A percentile compares a stretch with the other conserved stretches of the same genome.
These are phyloP conservation scores for Phanerochaete carnosa DNA, from an alignment of 768 basidiomycete genomes.

Conservation along the genomic window DNA sequence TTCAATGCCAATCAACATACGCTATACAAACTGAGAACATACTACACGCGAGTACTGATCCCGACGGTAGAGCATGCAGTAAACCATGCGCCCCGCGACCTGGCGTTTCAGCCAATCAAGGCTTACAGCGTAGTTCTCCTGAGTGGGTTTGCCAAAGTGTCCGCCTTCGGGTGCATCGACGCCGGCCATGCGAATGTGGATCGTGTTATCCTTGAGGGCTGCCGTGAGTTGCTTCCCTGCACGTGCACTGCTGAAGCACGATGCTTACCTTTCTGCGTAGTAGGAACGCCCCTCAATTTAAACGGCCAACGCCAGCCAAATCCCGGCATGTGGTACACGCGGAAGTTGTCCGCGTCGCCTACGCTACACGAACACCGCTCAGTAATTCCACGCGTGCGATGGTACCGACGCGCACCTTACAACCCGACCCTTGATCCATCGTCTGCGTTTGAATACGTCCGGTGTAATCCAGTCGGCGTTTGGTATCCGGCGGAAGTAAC, in stretches of 20 bases:
- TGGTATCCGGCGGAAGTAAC: slow-evolving; percentile 51
- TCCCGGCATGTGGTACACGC: slow-evolving; percentile 81
- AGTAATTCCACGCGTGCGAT: neutral
- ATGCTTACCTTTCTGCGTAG: slow-evolving; percentile 48
- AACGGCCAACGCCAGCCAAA: slow-evolving; percentile 74
- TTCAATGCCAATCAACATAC: neutral
- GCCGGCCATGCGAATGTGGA: slow-evolving; percentile 86
- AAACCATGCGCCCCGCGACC: slow-evolving; percentile 57
- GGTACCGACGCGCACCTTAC: slow-evolving; percentile 57
- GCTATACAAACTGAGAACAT: slow-evolving; percentile 25
- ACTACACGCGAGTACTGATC: slow-evolving; percentile 89
- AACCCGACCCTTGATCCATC: slow-evolving; percentile 78
- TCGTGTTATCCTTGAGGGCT: slow-evolving; percentile 79
- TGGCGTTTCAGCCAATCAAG: slow-evolving; percentile 63
- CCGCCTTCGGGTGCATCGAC: slow-evolving; percentile 93
- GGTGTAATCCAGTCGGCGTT: slow-evolving; percentile 73
- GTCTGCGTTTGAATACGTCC: slow-evolving; percentile 47
- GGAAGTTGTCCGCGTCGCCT: slow-evolving; percentile 86
- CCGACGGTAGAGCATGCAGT: slow-evolving; percentile 66
- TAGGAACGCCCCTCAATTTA: slow-evolving; percentile 65
- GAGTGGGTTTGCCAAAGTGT: slow-evolving; percentile 81
- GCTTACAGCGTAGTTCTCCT: slow-evolving; percentile 73
- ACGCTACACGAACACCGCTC: slow-evolving; percentile 44
- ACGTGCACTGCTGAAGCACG: neutral
- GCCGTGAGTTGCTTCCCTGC: neutral